phyloP scores from a whole-genome alignment of 768 basidiomycete species.

The Neoboletus subvelutipes region DNA sequence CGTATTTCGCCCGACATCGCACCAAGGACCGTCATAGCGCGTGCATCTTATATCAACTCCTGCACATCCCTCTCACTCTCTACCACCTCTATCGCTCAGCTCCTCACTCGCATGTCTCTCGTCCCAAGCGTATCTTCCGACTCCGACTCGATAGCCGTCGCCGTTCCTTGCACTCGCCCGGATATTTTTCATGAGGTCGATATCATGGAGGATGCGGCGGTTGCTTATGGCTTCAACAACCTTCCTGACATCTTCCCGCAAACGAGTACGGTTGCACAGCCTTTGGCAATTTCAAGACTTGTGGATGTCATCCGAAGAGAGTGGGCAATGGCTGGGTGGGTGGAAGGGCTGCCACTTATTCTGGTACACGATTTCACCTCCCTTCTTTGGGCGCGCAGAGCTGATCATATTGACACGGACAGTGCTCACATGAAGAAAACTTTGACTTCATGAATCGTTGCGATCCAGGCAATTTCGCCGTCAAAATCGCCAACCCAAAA shows the following conservation, averaged over 20 bases:
- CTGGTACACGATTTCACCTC: conserved; percentile 49
- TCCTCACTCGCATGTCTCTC: conserved; percentile 88
- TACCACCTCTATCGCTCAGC: conserved; percentile 59
- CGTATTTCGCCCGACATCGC: conserved; percentile 82
- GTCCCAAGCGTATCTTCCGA: conserved; percentile 42
- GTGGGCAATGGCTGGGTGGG: conserved; percentile 95
- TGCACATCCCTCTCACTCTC: conserved; percentile 84
- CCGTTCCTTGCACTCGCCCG: conserved; percentile 91
- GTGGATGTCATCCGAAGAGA: conserved; percentile 85
- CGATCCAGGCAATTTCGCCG: conserved; percentile 78
- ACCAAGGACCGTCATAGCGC: conserved; percentile 67
- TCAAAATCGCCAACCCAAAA: conserved; percentile 96
- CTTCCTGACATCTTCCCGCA: conserved; percentile 88
- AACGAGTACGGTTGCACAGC: conserved; percentile 94
- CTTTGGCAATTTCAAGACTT: conserved; percentile 84
- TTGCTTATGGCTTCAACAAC: conserved; percentile 98
- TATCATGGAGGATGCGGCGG: conserved; percentile 96
- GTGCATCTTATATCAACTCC: conserved; percentile 91
- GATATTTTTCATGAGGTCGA: conserved; percentile 99
- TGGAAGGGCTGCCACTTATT: conserved; percentile 92
- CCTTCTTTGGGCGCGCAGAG: neutral
- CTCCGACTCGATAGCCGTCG: conserved; percentile 67
- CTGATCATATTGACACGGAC: conserved; percentile 9
- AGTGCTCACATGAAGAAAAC: conserved; percentile 99
- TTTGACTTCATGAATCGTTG: conserved; percentile 88